Conservation (phyloP, 2,329 filamentous ascomycete genomes). For the Microcyclospora tardicrescens region DNA sequence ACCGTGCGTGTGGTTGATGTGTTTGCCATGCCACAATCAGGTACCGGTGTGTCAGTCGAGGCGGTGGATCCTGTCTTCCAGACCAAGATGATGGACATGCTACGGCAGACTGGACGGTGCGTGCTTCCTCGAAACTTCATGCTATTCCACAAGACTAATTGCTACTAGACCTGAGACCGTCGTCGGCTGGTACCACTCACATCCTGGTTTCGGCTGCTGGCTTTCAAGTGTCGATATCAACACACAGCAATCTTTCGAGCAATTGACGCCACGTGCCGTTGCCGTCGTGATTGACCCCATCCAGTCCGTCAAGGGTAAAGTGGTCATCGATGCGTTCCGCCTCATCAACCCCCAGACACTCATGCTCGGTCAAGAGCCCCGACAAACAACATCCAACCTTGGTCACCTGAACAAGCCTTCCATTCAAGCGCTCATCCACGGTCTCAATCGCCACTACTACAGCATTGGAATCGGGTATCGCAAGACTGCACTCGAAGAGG, state of each 20-base stretch:
- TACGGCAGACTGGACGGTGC: conserved; percentile 89
- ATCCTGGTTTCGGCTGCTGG: conserved; percentile 98
- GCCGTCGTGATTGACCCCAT: conserved; percentile 97
- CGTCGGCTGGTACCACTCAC: conserved; percentile 98
- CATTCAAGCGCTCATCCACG: conserved; percentile 98
- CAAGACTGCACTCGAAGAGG: conserved; percentile 92
- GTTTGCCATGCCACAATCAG: conserved; percentile 98
- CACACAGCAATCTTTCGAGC: conserved; percentile 99
- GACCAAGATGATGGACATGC: conserved; percentile 99
- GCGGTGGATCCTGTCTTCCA: conserved; percentile 98
- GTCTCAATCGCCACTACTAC: conserved; percentile 97
- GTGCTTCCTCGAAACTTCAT: conserved; percentile 13
- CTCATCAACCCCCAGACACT: conserved; percentile 95
- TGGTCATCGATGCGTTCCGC: conserved; percentile 97
- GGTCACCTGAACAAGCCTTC: conserved; percentile 98
- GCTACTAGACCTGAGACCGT: conserved; percentile 73
- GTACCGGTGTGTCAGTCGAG: conserved; percentile 95
- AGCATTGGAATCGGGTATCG: conserved; percentile 97
- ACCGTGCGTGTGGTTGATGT: conserved; percentile 97
- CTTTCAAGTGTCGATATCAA: conserved; percentile 98
- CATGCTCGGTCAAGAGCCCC: conserved; percentile 94
- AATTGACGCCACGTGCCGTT: conserved; percentile 89
- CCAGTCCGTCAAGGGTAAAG: conserved; percentile 98
- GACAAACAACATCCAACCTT: conserved; percentile 94
- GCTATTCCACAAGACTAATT: not conserved